These are phyloP conservation scores for Sarocladium kiliense DNA, from an alignment of 2,329 filamentous ascomycete species.

Conservation along the genomic window DNA sequence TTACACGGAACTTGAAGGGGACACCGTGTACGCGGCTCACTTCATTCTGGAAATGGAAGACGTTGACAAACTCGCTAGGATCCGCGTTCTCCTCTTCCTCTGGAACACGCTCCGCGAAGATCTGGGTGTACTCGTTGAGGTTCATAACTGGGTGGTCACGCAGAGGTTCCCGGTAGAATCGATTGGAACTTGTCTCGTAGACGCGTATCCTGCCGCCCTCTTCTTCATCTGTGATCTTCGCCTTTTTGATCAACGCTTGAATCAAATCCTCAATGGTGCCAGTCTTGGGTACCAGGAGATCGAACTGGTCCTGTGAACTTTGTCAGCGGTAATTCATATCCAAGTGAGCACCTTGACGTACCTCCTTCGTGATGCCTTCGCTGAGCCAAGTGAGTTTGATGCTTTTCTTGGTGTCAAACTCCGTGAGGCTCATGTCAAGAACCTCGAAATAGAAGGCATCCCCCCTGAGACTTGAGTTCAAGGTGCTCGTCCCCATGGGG, in stretches of 20 bases:
- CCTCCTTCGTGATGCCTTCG: slow-evolving; percentile 89
- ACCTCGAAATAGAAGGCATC: slow-evolving; percentile 91
- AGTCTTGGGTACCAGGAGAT: slow-evolving; percentile 83
- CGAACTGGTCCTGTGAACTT: slow-evolving; percentile 60
- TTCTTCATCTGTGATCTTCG: slow-evolving; percentile 68
- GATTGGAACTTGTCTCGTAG: slow-evolving; percentile 77
- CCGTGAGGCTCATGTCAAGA: slow-evolving; percentile 87
- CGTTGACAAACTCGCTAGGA: slow-evolving; percentile 61
- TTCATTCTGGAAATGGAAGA: slow-evolving; percentile 92
- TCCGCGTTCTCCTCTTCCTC: slow-evolving; percentile 61
- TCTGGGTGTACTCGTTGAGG: slow-evolving; percentile 77
- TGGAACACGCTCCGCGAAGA: slow-evolving; percentile 78
- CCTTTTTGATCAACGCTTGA: slow-evolving; percentile 71
- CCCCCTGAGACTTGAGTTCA: slow-evolving; percentile 62
- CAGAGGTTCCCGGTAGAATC: slow-evolving; percentile 74
- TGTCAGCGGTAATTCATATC: not conserved
- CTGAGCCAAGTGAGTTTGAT: slow-evolving; percentile 80
- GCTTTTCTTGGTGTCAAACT: slow-evolving; percentile 87
- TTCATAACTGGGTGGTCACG: slow-evolving; percentile 69
- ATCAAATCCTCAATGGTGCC: slow-evolving; percentile 77
- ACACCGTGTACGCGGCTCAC: slow-evolving; percentile 77
- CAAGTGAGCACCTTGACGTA: slow-evolving; percentile 31
- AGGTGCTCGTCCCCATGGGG: slow-evolving; percentile 62
- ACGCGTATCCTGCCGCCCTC: slow-evolving; percentile 68
- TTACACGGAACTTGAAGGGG: slow-evolving; percentile 84